phyloP scores from a whole-genome alignment of 768 basidiomycete species.

The Kwoniella pini region DNA sequence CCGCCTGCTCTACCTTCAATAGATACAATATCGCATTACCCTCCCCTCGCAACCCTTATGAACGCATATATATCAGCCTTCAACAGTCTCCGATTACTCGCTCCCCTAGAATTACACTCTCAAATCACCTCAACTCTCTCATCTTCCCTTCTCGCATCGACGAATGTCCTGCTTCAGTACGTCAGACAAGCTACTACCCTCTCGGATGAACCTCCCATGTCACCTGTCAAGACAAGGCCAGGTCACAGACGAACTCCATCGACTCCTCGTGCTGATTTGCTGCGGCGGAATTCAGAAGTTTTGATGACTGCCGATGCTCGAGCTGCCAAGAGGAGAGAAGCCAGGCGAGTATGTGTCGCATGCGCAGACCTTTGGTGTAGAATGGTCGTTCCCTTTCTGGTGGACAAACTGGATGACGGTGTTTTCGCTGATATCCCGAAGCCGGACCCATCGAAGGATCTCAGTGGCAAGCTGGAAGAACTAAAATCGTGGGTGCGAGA shows the following conservation, averaged over 20 bases:
- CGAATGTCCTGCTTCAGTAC: constrained; percentile 14
- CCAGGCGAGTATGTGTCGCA: constrained; percentile 24
- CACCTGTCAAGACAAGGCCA: constrained; percentile 13
- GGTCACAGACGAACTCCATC: constrained; percentile 30
- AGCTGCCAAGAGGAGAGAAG: constrained; percentile 27
- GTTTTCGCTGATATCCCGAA: constrained; percentile 10
- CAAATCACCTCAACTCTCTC: constrained; percentile 19
- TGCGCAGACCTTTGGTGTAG: constrained; percentile 30
- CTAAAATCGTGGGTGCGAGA: constrained; percentile 18
- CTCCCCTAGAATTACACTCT: constrained; percentile 62
- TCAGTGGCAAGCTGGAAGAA: constrained; percentile 14
- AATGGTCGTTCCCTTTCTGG: constrained; percentile 20
- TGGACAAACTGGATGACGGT: constrained; percentile 16
- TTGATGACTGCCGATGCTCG: constrained; percentile 34
- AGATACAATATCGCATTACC: constrained; percentile 64
- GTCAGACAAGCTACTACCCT: constrained; percentile 11
- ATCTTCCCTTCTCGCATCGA: constrained; percentile 19
- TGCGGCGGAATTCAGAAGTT: constrained; percentile 41
- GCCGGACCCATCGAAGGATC: background rate
- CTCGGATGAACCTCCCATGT: background rate
- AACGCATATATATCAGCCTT: constrained; percentile 73
- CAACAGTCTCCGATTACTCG: constrained; percentile 78
- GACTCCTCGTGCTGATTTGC: constrained; percentile 38
- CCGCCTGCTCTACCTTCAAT: constrained; percentile 58
- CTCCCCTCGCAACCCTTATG: constrained; percentile 70